Evolutionary conservation across 2,329 filamentous ascomycete species (phyloP).

Genomic region (Microdochium nivale): DNA sequence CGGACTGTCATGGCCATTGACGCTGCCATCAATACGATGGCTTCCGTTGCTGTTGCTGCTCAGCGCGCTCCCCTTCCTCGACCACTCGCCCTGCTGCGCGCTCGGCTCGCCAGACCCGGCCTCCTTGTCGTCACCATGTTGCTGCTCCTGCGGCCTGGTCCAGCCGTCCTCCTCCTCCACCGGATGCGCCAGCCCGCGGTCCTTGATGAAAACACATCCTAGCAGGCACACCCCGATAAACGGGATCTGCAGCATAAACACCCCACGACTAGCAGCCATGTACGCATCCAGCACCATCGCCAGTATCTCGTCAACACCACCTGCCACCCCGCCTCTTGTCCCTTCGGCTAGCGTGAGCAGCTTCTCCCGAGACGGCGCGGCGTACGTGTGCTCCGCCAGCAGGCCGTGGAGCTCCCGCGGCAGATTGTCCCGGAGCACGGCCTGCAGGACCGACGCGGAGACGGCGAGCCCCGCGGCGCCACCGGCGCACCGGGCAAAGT

Average conservation of each 20-base stretch:
- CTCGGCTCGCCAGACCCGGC: not conserved
- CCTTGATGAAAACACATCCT: constrained; percentile 40
- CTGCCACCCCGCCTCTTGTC: not conserved
- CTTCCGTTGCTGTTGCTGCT: not conserved
- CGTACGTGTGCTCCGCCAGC: constrained; percentile 19
- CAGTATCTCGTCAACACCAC: constrained; percentile 2
- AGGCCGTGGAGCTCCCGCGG: constrained; percentile 15
- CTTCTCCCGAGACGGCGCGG: constrained; percentile 8
- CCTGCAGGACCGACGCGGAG: constrained; percentile 39
- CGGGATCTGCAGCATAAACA: constrained; percentile 49
- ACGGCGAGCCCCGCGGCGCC: constrained; percentile 50
- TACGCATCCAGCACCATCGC: constrained; percentile 37
- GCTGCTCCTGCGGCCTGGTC: not conserved
- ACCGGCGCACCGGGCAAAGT: constrained; percentile 53
- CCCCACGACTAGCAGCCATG: constrained; percentile 40
- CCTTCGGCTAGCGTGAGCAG: not conserved
- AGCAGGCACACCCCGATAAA: constrained; percentile 41
- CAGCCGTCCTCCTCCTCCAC: constrained; percentile 4
- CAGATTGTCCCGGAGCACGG: constrained; percentile 15
- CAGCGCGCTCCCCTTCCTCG: not conserved
- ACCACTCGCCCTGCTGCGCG: not conserved
- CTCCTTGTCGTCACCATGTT: no score
- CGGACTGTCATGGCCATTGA: no score
- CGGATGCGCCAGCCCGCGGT: constrained; percentile 32
- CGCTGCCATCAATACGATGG: not conserved